phyloP scores from a whole-genome alignment of 306 rosid species.

The Cicer arietinum region DNA sequence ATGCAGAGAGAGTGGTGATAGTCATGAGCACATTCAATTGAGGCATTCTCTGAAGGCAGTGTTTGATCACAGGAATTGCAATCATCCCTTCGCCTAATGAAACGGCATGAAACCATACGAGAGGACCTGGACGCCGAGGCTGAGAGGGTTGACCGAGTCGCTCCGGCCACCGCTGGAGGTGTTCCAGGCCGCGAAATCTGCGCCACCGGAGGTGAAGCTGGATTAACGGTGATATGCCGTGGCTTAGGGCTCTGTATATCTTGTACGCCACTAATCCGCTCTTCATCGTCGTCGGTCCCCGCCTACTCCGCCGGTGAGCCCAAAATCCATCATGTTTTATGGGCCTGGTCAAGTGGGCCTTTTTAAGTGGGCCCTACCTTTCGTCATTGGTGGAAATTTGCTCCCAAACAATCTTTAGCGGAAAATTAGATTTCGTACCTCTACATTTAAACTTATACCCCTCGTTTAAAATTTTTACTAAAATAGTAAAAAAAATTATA shows the following conservation, averaged over 20 bases:
- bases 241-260: conserved; percentile 72
- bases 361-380: background rate
- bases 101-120: conserved; percentile 94
- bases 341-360: background rate
- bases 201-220: conserved; percentile 77
- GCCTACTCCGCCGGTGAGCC: conserved; percentile 36
- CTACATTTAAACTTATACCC: no score
- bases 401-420: no score
- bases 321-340: background rate
- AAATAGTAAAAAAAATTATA: no score
- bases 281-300: conserved; percentile 50
- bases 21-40: conserved; percentile 75
- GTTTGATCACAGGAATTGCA: conserved; percentile 82
- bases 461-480: no score
- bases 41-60: conserved; percentile 69
- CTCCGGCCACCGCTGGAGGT: conserved; percentile 75
- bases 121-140: conserved; percentile 72
- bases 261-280: conserved; percentile 63
- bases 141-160: conserved; percentile 76
- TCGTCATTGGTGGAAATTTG: no score
- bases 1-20: conserved; percentile 77
- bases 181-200: conserved; percentile 66
- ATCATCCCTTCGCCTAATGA: conserved; percentile 94
- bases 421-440: no score
- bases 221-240: conserved; percentile 63